These are phyloP conservation scores for Cicer arietinum DNA, from an alignment of 306 rosid species.

Conservation along the genomic window DNA sequence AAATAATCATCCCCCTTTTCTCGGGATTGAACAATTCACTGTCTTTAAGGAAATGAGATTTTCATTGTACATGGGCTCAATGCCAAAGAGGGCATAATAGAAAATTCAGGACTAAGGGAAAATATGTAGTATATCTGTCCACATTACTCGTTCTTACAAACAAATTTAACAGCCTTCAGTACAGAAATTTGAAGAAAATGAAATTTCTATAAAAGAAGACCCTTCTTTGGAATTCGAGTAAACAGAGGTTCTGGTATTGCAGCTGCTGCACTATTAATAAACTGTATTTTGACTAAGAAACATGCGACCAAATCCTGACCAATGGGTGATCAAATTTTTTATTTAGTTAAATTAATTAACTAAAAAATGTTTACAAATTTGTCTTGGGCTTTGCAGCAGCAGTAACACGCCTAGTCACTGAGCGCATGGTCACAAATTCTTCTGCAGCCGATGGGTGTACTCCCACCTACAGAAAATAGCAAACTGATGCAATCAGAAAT, in stretches of 20 bases:
- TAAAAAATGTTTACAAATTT: constrained; percentile 27
- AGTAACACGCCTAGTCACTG: constrained; percentile 67
- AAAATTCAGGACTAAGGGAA: too few relatives aligned
- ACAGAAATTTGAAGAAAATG: not conserved
- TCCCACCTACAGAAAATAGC: constrained; percentile 68
- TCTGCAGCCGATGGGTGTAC: constrained; percentile 93
- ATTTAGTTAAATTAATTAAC: not conserved
- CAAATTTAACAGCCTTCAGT: not conserved
- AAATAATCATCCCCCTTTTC: too few relatives aligned
- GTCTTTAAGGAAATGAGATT: too few relatives aligned
- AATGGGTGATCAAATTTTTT: not conserved
- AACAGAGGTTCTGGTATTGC: too few relatives aligned
- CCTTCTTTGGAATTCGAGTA: too few relatives aligned
- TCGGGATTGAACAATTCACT: too few relatives aligned
- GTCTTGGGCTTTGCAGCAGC: constrained; percentile 65
- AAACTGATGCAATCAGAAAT: constrained; percentile 19
- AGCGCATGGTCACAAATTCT: constrained; percentile 96
- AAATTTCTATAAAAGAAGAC: not conserved
- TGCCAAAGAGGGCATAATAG: too few relatives aligned
- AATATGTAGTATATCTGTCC: not conserved
- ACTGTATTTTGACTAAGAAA: not conserved
- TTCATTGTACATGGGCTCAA: too few relatives aligned
- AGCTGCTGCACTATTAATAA: too few relatives aligned
- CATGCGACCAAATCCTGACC: constrained; percentile 8
- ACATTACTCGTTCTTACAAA: not conserved